A percentile compares a stretch with the other conserved stretches of the same genome.
Evolutionary conservation across 768 basidiomycete genomes (phyloP).

Genomic region (Lactarius sp.): DNA sequence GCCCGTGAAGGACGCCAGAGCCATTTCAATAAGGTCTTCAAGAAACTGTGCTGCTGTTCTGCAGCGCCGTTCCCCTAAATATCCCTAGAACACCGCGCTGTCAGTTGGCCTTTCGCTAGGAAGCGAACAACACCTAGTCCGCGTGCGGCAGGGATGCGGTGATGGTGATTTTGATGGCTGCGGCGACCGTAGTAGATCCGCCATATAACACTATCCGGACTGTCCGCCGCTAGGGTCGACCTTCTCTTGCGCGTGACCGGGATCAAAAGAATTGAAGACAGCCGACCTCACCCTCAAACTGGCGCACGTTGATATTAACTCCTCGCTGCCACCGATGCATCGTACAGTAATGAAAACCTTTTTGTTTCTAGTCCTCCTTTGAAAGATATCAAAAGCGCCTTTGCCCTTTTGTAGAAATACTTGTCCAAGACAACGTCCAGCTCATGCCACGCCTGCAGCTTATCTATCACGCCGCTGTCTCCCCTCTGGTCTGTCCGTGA

Average conservation of each 20-base stretch:
- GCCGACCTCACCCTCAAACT: neutral
- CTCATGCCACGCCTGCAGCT: neutral
- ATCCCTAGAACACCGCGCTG: neutral
- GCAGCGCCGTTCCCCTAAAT: neutral
- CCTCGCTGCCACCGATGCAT: neutral
- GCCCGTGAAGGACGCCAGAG: neutral
- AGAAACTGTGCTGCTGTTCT: neutral
- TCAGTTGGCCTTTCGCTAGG: neutral
- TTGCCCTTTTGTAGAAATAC: conserved; percentile 6
- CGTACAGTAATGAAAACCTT: neutral
- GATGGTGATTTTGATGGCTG: neutral
- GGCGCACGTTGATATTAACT: neutral
- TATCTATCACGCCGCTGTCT: neutral
- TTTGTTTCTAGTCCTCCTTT: neutral
- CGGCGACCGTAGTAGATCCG: neutral
- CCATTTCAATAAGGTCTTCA: neutral
- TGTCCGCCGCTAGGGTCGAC: neutral
- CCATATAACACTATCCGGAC: neutral
- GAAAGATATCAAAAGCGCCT: neutral
- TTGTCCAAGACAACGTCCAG: neutral
- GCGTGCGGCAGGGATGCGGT: neutral
- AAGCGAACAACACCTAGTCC: neutral
- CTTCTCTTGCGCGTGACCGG: neutral
- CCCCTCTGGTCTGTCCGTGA: no score
- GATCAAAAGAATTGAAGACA: neutral